Base-by-base conservation (phyloP, 345 rosid species). In the Dimocarpus longan region DNA sequence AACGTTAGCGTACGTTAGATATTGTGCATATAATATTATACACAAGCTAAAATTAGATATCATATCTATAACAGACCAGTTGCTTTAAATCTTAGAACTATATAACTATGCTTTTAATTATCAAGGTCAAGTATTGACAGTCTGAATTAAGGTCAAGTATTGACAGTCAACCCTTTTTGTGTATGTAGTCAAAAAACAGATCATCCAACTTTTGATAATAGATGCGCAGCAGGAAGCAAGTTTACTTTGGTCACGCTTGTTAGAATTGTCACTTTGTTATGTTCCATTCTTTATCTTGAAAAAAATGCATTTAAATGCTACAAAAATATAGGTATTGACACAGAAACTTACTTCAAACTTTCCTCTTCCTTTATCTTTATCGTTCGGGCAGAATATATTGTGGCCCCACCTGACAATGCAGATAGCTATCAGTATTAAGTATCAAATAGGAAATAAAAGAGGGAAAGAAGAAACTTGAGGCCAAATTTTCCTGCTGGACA, bases 361-460 rank as follows among this genome's bases (percentile, higher is more conserved):
- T 91, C 98, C 16, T 90, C 99, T 84, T 92, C 99, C 82, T 93
- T 95, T 76, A 95, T 92, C 87, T 90, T 95, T 80, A 95, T 87
- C 40, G 93, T 91, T 76, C 95, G 90, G 70, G 97, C 99, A 86
- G 93, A 78, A 74, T 84, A 93, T 69, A 95, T 46, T 12, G 93
- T 87, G 28, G 98, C 64, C 3, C 95, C 99, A 83, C 91, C 99
- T 95, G 89, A 75, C 79, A 84, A 76, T 43, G 40, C 40, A 71
- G 42, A 75, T n/a, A 18, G 0, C 37, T 60, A 44, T 44, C 42
- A 79, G 37, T 15, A 62, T 39, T 43, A 37, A 79, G 26, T 15
- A 56, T 39, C 56, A 62, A 75, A 63, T 42, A 2, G 19, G 72
- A 71, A 67, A 79, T 56, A 22, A 60, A 71, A 32, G 46, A 54